Percentiles rank a stretch among this genome's conserved stretches.
Conservation (phyloP, 1,284 basidiomycete genomes). For the Coniferiporia sulphurascens region DNA sequence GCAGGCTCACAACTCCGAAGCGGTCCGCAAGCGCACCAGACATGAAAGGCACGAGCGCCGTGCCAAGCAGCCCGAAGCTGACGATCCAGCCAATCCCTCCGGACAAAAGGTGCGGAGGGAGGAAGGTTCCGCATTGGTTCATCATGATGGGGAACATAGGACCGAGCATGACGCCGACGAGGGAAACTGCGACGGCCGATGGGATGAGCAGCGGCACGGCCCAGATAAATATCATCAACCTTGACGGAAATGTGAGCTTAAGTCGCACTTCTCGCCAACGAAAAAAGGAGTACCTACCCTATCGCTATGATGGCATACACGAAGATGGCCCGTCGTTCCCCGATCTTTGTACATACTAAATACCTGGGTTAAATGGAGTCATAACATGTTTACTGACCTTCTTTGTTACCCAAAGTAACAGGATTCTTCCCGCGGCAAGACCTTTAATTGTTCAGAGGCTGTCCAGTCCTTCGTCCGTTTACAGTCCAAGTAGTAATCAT, state of each 20-base stretch:
- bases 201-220: slow-evolving; percentile 29
- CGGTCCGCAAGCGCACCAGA: slow-evolving; percentile 6
- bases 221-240: slow-evolving; percentile 35
- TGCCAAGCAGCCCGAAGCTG: slow-evolving; percentile 6
- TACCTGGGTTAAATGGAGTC: no score
- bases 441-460: no score
- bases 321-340: slow-evolving; percentile 48
- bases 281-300: background rate
- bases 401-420: no score
- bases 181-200: slow-evolving; percentile 32
- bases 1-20: slow-evolving; percentile 11
- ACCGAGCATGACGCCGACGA: slow-evolving; percentile 41
- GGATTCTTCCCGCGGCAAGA: no score
- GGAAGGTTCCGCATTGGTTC: slow-evolving; percentile 49
- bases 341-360: slow-evolving; percentile 38
- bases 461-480: no score
- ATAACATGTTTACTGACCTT: no score
- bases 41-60: slow-evolving; percentile 10
- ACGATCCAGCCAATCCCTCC: slow-evolving; percentile 54
- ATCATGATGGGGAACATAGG: slow-evolving; percentile 67
- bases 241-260: background rate
- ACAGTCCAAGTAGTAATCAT: no score
- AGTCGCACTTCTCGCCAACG: background rate
- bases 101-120: slow-evolving; percentile 58
- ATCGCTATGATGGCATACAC: slow-evolving; percentile 43